Evolutionary conservation across 1,139 yeast genomes (phyloP).

Genomic region (Nakaseomyces sp.): DNA sequence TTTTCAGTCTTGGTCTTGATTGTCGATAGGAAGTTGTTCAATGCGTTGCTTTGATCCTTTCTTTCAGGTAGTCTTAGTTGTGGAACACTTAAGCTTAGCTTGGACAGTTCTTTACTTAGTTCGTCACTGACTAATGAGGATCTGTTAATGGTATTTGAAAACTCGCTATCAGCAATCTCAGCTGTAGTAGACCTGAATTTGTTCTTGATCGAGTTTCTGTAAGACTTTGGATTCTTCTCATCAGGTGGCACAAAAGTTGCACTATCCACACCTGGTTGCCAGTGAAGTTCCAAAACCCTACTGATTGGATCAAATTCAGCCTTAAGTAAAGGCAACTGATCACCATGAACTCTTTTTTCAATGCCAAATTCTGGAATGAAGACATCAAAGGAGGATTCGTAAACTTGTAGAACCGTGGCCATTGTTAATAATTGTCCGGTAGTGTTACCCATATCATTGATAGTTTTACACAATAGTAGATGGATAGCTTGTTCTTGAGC

Average conservation of each 20-base stretch:
- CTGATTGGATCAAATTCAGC: constrained; percentile 79
- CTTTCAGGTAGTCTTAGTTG: constrained; percentile 36
- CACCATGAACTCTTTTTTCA: constrained; percentile 96
- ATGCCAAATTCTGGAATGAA: constrained; percentile 91
- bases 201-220: constrained; percentile 69
- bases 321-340: constrained; percentile 82
- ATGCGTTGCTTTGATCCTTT: constrained; percentile 31
- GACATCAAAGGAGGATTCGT: constrained; percentile 93
- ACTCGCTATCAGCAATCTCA: constrained; percentile 49
- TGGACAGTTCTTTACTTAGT: constrained; percentile 41
- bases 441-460: constrained; percentile 64
- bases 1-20: constrained; percentile 55
- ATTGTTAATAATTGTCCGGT: constrained; percentile 77
- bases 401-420: constrained; percentile 86
- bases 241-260: constrained; percentile 89
- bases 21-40: constrained; percentile 49
- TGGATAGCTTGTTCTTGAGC: constrained; percentile 96
- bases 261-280: constrained; percentile 88
- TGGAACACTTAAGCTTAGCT: constrained; percentile 48
- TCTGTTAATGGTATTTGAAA: constrained; percentile 15
- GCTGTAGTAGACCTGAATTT: constrained; percentile 66
- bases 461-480: constrained; percentile 71
- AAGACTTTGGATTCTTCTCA: constrained; percentile 67
- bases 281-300: constrained; percentile 68
- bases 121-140: constrained; percentile 34